These are phyloP conservation scores for Rhodotorula babjevae DNA, from an alignment of 768 basidiomycete species.

Conservation along the genomic window DNA sequence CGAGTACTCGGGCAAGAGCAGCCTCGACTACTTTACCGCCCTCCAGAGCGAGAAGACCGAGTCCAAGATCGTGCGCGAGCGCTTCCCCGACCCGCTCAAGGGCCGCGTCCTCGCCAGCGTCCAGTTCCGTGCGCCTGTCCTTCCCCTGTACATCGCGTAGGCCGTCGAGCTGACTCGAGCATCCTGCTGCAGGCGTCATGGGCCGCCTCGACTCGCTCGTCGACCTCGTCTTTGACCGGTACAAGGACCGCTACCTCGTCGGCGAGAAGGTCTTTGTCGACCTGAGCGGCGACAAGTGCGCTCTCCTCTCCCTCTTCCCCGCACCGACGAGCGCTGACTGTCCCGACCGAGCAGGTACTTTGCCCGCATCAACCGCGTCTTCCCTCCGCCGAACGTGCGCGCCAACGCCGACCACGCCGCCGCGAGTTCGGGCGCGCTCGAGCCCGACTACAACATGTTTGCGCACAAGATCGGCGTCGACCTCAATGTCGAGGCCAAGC, in stretches of 20 bases:
- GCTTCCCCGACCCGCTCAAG: conserved; percentile 90
- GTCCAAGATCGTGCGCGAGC: conserved; percentile 77
- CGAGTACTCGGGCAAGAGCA: conserved; percentile 91
- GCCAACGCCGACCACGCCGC: conserved; percentile 38
- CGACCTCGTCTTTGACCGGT: conserved; percentile 90
- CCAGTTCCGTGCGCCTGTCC: conserved; percentile 80
- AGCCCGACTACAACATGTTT: conserved; percentile 50
- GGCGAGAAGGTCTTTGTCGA: conserved; percentile 88
- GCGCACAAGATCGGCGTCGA: conserved; percentile 71
- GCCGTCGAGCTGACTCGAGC: background rate
- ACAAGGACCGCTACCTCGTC: conserved; percentile 89
- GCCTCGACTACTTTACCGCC: conserved; percentile 89
- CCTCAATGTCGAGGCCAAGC: conserved; percentile 68
- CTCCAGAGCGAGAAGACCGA: conserved; percentile 85
- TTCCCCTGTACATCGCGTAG: background rate
- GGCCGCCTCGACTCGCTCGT: conserved; percentile 92
- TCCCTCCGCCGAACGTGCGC: conserved; percentile 53
- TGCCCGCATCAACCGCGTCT: conserved; percentile 72
- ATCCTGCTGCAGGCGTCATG: conserved; percentile 68
- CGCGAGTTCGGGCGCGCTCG: background rate
- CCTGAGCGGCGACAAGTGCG: conserved; percentile 74
- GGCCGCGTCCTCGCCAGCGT: conserved; percentile 82
- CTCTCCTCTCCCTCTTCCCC: background rate
- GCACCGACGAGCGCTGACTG: background rate
- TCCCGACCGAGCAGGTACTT: conserved; percentile 59